Evolutionary conservation across 2,329 filamentous ascomycete genomes (phyloP), one percentile per base, ranked within the genome.

Genomic region (Zopfia rhizophila): DNA sequence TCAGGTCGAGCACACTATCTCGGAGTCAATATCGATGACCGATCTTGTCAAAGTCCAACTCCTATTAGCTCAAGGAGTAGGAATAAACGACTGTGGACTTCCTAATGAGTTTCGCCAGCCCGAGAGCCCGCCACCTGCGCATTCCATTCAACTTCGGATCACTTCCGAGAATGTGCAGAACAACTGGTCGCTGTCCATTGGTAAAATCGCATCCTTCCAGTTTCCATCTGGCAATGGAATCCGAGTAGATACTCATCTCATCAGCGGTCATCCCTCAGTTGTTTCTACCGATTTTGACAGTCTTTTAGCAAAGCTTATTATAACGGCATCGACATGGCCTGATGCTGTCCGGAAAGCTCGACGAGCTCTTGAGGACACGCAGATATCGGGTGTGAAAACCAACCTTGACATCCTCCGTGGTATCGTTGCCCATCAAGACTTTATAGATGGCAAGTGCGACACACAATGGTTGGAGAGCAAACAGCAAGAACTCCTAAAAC

Each of bases 1-100:
- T 2, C 82, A 85, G 58, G 83, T 86, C 27, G 83, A 86, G 53
- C 83, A 85, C 57, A 85, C 83, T 1, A 78, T 85, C 40, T 84
- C 82, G 0, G 83, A 86, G 53, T 74, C 72, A 3, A 78, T 87
- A 6, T 77, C 76, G 5, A 72, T 69, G 1, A 66, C 78, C 6
- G 82, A 86, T 47, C 72, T 86, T 3, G 82, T 85, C 12, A 75
- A 77, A 53, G 67, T 72, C 2, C 83, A 86, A 46, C 70, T 86
- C 1, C 64, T 78, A 2, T 64, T 85, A 6, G 75, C 82, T 1
- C 80, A 83, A 62, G 81, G 82, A 2, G 65, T 66, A 7, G 60
- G 68, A 0, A 66, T 82, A 0, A 28, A 66, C 5, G 56, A 72
- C 3, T 65, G 78, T 7, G 61, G 61, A 4, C 40, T 73, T 6